phyloP scores from a whole-genome alignment of 2,329 filamentous ascomycete species.

The Pseudocercospora cruenta region DNA sequence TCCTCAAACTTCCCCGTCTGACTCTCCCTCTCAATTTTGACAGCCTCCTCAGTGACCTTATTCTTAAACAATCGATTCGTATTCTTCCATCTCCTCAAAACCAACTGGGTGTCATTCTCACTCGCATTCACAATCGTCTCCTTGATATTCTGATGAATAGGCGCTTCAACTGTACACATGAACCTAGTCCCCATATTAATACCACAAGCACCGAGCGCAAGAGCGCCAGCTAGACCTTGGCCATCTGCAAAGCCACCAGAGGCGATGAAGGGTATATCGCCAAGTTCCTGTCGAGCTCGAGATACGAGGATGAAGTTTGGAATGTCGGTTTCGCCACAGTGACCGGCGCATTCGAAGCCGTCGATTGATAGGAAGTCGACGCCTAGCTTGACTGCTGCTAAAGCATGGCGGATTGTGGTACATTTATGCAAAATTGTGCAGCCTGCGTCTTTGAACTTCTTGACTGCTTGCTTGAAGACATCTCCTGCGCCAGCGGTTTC shows the following conservation, averaged over 20 bases:
- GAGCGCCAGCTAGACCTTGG: conserved; percentile 83
- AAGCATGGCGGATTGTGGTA: conserved; percentile 92
- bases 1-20: conserved; percentile 84
- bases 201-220: conserved; percentile 85
- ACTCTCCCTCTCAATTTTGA: conserved; percentile 81
- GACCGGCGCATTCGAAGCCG: conserved; percentile 92
- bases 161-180: conserved; percentile 87
- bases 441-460: conserved; percentile 77
- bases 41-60: conserved; percentile 77
- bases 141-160: conserved; percentile 91
- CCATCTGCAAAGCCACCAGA: conserved; percentile 94
- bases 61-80: conserved; percentile 86
- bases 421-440: conserved; percentile 90
- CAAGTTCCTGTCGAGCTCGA: conserved; percentile 78
- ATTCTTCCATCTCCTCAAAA: conserved; percentile 88
- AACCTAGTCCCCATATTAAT: conserved; percentile 98
- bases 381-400: conserved; percentile 86
- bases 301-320: conserved; percentile 86
- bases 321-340: conserved; percentile 83
- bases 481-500: conserved; percentile 92
- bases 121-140: conserved; percentile 82
- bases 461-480: conserved; percentile 83
- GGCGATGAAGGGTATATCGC: conserved; percentile 87
- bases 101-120: conserved; percentile 85
- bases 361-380: conserved; percentile 96